Conservation (phyloP, 164 flowering plant genomes). For the Stephania yunnanensis region DNA sequence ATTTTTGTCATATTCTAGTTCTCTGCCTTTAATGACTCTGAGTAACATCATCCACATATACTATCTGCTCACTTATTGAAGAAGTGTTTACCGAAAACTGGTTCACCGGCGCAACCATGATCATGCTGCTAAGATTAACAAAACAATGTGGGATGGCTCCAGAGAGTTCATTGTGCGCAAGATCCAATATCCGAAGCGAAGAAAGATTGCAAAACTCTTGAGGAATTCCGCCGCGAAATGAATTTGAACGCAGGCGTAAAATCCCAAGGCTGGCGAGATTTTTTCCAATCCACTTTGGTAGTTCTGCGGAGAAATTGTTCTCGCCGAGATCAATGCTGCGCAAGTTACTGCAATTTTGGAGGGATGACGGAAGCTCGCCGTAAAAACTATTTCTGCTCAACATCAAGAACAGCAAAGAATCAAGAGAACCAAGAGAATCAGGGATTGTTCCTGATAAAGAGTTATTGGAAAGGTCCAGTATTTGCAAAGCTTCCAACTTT, state of each 20-base stretch:
- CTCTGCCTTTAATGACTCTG: conserved; percentile 1
- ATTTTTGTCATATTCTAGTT: not conserved
- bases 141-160: conserved; percentile 6
- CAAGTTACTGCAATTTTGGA: not conserved
- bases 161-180: not conserved
- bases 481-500: not conserved
- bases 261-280: not conserved
- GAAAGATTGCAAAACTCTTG: not conserved
- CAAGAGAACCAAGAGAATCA: not conserved
- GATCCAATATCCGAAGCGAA: not conserved
- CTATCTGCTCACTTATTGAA: not conserved
- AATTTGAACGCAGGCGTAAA: conserved; percentile 1
- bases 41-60: not conserved
- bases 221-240: not conserved
- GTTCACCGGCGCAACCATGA: not conserved
- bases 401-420: not conserved
- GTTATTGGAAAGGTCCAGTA: not conserved
- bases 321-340: conserved; percentile 7
- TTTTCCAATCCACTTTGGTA: not conserved
- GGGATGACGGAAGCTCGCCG: not conserved
- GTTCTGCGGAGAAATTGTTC: not conserved
- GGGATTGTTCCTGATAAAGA: conserved; percentile 1
- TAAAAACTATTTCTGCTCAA: conserved; percentile 1
- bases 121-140: not conserved
- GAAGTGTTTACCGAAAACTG: not conserved